Conservation (phyloP, 1,139 yeast species). For the Schizosaccharomyces versatilis region DNA sequence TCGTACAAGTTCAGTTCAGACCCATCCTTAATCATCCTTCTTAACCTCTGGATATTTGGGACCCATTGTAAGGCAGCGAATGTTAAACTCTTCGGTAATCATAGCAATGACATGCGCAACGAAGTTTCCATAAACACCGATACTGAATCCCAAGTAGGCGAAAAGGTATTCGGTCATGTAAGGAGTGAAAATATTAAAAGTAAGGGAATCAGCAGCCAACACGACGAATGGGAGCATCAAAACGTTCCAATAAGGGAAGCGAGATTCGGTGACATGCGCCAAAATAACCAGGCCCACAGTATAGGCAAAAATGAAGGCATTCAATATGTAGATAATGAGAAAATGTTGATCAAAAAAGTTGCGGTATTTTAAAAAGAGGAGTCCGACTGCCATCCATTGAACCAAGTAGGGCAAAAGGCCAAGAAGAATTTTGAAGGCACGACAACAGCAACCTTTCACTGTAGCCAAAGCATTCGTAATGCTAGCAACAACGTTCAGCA, state of each 20-base stretch:
- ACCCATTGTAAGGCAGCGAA: slow-evolving; percentile 21
- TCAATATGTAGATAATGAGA: slow-evolving; percentile 34
- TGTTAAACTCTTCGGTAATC: slow-evolving; percentile 21
- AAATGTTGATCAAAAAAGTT: slow-evolving; percentile 26
- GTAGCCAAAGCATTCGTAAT: background rate
- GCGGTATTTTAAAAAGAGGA: slow-evolving; percentile 21
- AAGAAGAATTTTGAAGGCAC: slow-evolving; percentile 16
- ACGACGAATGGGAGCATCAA: slow-evolving; percentile 20
- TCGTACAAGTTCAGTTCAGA: background rate
- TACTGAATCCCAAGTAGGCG: slow-evolving; percentile 15
- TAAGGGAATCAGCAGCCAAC: slow-evolving; percentile 19
- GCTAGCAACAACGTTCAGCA: background rate
- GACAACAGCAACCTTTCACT: background rate
- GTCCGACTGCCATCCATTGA: slow-evolving; percentile 16
- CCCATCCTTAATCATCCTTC: background rate
- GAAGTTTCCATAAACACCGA: slow-evolving; percentile 18
- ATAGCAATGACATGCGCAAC: slow-evolving; percentile 20
- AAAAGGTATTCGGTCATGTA: slow-evolving; percentile 19
- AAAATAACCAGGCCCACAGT: slow-evolving; percentile 32
- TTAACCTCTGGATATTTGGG: slow-evolving; percentile 4
- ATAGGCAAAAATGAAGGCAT: slow-evolving; percentile 53
- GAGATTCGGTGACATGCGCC: slow-evolving; percentile 49
- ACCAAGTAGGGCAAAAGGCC: slow-evolving; percentile 20
- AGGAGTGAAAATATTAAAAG: slow-evolving; percentile 7
- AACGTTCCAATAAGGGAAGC: slow-evolving; percentile 31